These are phyloP conservation scores for Beta macrorhiza DNA, from an alignment of 179 eudicot genomes.

Conservation along the genomic window DNA sequence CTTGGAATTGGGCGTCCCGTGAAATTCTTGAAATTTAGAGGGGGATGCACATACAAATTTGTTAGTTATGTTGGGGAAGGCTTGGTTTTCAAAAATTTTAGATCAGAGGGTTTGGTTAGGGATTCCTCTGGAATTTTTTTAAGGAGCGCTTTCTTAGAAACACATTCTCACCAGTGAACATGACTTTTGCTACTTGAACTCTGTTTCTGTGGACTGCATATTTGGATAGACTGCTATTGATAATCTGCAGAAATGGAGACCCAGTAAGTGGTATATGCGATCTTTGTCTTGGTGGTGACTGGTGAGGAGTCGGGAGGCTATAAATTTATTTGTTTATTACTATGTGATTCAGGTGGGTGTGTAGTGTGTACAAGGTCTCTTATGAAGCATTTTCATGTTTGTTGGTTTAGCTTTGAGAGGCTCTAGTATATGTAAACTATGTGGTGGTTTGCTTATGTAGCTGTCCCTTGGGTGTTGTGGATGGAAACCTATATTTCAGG, in stretches of 20 bases:
- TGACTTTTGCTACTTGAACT: not conserved
- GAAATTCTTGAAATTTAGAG: too few species aligned
- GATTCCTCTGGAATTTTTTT: not conserved
- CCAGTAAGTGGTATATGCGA: not conserved
- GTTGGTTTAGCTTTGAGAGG: not conserved
- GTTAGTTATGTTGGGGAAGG: not conserved
- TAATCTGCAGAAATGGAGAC: not conserved
- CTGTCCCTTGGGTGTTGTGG: not conserved
- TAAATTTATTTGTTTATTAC: not conserved
- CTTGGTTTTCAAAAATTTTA: too few species aligned
- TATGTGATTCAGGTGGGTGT: not conserved
- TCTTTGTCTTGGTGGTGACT: not conserved
- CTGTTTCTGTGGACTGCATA: not conserved
- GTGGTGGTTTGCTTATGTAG: not conserved
- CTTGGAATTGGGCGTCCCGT: not conserved
- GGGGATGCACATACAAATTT: too few species aligned
- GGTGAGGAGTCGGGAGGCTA: not conserved
- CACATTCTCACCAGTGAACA: not conserved
- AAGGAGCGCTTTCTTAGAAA: too few species aligned
- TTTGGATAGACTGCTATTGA: not conserved
- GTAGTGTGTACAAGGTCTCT: not conserved
- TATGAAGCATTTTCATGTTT: not conserved
- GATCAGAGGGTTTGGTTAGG: not conserved
- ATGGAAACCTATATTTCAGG: not conserved
- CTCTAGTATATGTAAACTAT: not conserved